Percentiles rank a stretch among this genome's conserved stretches.
Evolutionary conservation across 805 yeast genomes (phyloP).

Genomic region (Diddensiella caesifluorescens): DNA sequence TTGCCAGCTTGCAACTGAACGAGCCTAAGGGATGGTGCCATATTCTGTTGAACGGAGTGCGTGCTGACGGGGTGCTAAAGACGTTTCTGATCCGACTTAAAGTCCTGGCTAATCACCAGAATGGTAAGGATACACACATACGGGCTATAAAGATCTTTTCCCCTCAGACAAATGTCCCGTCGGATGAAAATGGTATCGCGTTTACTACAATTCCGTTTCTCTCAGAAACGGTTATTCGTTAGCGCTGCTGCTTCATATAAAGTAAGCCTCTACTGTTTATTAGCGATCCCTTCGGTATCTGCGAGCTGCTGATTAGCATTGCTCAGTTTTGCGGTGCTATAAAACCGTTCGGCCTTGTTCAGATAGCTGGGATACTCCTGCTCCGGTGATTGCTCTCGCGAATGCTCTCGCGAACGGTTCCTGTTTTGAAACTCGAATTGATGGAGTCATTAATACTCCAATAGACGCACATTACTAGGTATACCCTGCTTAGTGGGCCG

Average conservation of each 20-base stretch:
- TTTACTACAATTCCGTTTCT: constrained; percentile 27
- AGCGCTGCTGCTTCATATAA: neutral
- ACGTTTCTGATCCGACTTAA: constrained; percentile 59
- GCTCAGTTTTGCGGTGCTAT: too few relatives aligned
- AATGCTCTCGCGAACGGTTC: too few relatives aligned
- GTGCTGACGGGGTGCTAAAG: constrained; percentile 48
- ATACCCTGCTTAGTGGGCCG: too few relatives aligned
- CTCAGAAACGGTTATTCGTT: constrained; percentile 21
- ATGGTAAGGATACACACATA: constrained; percentile 92
- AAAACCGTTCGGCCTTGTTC: too few relatives aligned
- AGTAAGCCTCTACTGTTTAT: too few relatives aligned
- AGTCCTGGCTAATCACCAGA: constrained; percentile 79
- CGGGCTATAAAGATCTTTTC: constrained; percentile 64
- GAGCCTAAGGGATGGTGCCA: constrained; percentile 80
- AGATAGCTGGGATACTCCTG: too few relatives aligned
- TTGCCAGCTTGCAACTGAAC: constrained; percentile 49
- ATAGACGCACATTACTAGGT: too few relatives aligned
- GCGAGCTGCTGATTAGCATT: too few relatives aligned
- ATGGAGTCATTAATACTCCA: too few relatives aligned
- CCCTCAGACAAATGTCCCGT: neutral
- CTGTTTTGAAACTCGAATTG: too few relatives aligned
- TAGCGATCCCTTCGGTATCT: too few relatives aligned
- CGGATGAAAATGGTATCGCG: constrained; percentile 23
- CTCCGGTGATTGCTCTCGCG: too few relatives aligned
- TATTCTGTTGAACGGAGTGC: constrained; percentile 49